Conservation (phyloP, 805 yeast genomes). For the Millerozyma acaciae region DNA sequence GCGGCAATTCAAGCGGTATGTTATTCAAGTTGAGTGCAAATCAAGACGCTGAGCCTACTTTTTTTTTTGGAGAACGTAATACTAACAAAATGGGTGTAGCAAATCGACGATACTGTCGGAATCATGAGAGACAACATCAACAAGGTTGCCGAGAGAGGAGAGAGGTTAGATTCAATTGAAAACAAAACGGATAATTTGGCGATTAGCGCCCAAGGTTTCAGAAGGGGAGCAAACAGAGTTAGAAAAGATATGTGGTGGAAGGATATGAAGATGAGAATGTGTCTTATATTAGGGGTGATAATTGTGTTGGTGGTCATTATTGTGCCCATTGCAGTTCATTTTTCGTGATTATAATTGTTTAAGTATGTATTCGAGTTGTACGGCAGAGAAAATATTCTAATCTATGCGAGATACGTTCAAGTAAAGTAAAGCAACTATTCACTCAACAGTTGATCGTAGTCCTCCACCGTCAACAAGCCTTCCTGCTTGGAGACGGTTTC, state of each 20-base stretch:
- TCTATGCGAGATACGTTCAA: background rate
- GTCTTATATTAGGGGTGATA: slow-evolving; percentile 73
- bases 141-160: slow-evolving; percentile 93
- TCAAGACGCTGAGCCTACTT: background rate
- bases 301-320: slow-evolving; percentile 81
- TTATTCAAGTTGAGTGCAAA: slow-evolving; percentile 13
- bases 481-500: slow-evolving; percentile 29
- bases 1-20: slow-evolving; percentile 81
- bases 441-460: slow-evolving; percentile 55
- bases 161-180: slow-evolving; percentile 85
- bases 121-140: slow-evolving; percentile 96
- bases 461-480: slow-evolving; percentile 51
- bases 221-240: slow-evolving; percentile 94
- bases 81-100: slow-evolving; percentile 43
- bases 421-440: slow-evolving; percentile 24
- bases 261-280: slow-evolving; percentile 93
- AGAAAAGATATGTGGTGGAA: slow-evolving; percentile 99
- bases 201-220: slow-evolving; percentile 88
- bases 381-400: too few species aligned
- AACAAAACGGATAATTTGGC: slow-evolving; percentile 92
- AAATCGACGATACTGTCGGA: slow-evolving; percentile 93
- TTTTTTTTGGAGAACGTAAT: slow-evolving; percentile 6
- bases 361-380: too few species aligned
- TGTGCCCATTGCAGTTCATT: slow-evolving; percentile 92
- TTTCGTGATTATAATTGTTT: slow-evolving; percentile 29